phyloP scores from a whole-genome alignment of 2,329 filamentous ascomycete genomes.

The Colletotrichum sp. region DNA sequence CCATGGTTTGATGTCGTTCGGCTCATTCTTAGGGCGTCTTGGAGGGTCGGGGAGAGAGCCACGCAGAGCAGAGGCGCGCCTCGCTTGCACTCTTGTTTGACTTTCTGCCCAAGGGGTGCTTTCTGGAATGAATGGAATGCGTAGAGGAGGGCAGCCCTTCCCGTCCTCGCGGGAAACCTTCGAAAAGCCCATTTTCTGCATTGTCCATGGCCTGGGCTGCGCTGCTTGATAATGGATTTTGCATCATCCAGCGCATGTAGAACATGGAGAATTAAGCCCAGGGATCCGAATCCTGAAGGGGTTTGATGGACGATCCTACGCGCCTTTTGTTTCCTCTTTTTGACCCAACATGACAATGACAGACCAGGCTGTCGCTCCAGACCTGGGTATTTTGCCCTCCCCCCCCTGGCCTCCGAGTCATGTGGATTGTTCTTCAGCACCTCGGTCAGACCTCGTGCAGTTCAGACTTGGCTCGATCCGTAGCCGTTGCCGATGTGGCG shows the following conservation, averaged over 20 bases:
- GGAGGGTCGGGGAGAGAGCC: background rate
- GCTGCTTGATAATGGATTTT: background rate
- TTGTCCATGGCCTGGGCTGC: background rate
- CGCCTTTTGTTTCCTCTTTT: background rate
- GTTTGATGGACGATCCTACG: background rate
- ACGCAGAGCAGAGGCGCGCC: background rate
- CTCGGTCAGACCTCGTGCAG: background rate
- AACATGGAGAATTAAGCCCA: background rate
- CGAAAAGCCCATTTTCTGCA: background rate
- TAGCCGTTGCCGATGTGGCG: background rate
- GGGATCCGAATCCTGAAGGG: background rate
- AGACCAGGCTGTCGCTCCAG: background rate
- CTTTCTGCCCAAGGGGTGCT: background rate
- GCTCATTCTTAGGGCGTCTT: background rate
- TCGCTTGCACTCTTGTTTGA: background rate
- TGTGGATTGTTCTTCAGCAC: background rate
- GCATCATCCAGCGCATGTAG: background rate
- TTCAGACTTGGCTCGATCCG: background rate
- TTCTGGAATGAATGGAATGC: background rate
- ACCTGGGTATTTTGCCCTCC: background rate
- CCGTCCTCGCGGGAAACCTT: background rate
- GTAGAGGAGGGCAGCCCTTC: background rate
- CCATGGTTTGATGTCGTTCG: constrained; percentile 10
- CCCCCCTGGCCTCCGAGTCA: background rate
- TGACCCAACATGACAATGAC: background rate